A percentile compares a stretch with the other conserved stretches of the same genome.
Conservation (phyloP, 805 yeast genomes). For the Scheffersomyces ergatensis region DNA sequence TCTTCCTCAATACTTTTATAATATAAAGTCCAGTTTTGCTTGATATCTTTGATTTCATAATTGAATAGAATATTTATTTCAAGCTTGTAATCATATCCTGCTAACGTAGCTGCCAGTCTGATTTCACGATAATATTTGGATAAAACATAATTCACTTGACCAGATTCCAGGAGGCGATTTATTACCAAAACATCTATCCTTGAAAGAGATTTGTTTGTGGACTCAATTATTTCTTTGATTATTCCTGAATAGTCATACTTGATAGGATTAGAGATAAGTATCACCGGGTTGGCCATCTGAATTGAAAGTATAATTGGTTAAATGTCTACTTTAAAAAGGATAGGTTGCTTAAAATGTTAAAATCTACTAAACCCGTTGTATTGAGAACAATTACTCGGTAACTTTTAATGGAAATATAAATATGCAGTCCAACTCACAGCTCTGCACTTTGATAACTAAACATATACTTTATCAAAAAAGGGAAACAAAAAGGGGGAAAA, state of each 20-base stretch:
- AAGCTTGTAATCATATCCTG: slow-evolving; percentile 22
- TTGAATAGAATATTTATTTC: slow-evolving; percentile 30
- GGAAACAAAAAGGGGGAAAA: no score
- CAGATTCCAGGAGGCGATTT: slow-evolving; percentile 15
- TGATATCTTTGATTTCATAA: neutral
- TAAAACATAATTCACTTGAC: slow-evolving; percentile 24
- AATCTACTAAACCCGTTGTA: no score
- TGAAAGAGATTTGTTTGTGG: neutral
- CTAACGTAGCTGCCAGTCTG: slow-evolving; percentile 15
- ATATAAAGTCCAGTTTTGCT: neutral
- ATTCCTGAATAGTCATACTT: slow-evolving; percentile 10
- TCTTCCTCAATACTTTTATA: neutral
- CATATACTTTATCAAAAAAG: no score
- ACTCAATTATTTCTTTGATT: slow-evolving; percentile 4
- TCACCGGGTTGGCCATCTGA: slow-evolving; percentile 5
- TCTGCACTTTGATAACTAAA: no score
- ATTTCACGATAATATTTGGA: slow-evolving; percentile 25
- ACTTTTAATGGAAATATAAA: no score
- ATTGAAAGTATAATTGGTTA: no score
- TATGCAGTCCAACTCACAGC: no score
- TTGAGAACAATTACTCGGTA: no score
- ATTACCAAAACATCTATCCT: slow-evolving; percentile 24
- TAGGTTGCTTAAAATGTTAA: no score
- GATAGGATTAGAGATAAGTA: slow-evolving; percentile 13
- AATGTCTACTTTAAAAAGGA: no score